Percentiles rank a stretch among this genome's conserved stretches.
Conservation (phyloP, 192 early-diverging fungal genomes). For the Coemansia reversa region DNA sequence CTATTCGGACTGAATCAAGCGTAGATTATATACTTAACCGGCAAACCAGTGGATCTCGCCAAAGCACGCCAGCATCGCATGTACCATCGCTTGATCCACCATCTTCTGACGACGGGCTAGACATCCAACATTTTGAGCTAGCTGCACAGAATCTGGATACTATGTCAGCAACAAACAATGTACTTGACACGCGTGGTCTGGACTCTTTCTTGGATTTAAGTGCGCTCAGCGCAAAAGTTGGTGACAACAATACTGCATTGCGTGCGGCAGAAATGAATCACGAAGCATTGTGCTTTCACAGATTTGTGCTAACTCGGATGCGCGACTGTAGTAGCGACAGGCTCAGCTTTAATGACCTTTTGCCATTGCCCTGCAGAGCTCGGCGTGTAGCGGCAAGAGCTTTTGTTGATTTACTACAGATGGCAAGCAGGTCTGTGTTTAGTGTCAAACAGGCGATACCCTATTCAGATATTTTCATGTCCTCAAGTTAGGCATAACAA, state of each 20-base stretch:
- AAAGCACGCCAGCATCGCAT: constrained; percentile 21
- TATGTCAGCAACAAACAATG: neutral
- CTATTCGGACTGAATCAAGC: constrained; percentile 30
- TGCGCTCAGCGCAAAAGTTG: neutral
- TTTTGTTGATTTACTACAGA: constrained; percentile 40
- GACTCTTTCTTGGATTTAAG: constrained; percentile 41
- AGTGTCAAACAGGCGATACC: constrained; percentile 16
- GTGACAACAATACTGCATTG: neutral
- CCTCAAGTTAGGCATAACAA: neutral
- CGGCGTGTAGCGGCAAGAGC: constrained; percentile 44
- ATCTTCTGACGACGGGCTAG: constrained; percentile 32
- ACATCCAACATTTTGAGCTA: constrained; percentile 39
- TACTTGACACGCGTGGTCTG: constrained; percentile 15
- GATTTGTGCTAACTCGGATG: constrained; percentile 23
- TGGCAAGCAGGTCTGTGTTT: constrained; percentile 35
- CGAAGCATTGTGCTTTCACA: constrained; percentile 30
- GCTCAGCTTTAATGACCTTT: constrained; percentile 21
- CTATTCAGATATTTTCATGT: constrained; percentile 6
- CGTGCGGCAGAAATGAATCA: constrained; percentile 12
- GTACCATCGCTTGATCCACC: constrained; percentile 32
- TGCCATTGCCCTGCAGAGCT: constrained; percentile 21
- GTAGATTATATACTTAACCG: neutral
- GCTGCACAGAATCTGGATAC: constrained; percentile 14
- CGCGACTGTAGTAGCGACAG: neutral
- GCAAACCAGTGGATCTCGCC: constrained; percentile 1